phyloP scores from a whole-genome alignment of 805 yeast genomes.

The Saturnispora sekii region DNA sequence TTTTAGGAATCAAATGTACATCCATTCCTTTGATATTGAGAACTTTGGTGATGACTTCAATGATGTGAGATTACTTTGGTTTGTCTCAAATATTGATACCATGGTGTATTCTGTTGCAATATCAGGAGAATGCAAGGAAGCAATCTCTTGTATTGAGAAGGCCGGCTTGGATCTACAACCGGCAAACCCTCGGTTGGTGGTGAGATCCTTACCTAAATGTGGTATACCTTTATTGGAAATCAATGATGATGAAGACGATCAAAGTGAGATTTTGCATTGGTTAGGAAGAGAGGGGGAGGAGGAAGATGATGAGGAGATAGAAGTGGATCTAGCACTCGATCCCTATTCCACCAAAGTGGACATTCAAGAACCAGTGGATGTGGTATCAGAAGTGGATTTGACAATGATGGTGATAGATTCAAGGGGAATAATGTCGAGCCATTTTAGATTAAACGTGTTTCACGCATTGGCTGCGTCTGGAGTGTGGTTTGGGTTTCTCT shows the following conservation, averaged over 20 bases:
- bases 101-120: constrained; percentile 2
- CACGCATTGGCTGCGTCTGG: neutral
- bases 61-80: constrained; percentile 24
- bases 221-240: constrained; percentile 16
- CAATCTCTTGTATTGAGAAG: neutral
- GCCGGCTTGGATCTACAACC: neutral
- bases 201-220: constrained; percentile 10
- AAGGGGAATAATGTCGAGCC: neutral
- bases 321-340: constrained; percentile 1
- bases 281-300: constrained; percentile 5
- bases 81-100: constrained; percentile 17
- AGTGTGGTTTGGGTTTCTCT: constrained; percentile 21
- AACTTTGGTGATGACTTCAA: constrained; percentile 14
- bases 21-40: constrained; percentile 16
- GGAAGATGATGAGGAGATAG: neutral
- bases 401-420: neutral
- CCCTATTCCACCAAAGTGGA: constrained; percentile 20
- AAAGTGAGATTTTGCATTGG: constrained; percentile 23
- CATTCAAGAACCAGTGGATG: constrained; percentile 19
- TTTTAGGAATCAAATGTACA: constrained; percentile 16
- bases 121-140: constrained; percentile 1
- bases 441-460: neutral
- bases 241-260: constrained; percentile 16
- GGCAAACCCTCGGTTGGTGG: neutral
- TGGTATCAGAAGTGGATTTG: neutral